Evolutionary conservation across 2,329 filamentous ascomycete species (phyloP), one percentile per base, ranked within the genome.

Genomic region (Pseudocercospora cruenta): DNA sequence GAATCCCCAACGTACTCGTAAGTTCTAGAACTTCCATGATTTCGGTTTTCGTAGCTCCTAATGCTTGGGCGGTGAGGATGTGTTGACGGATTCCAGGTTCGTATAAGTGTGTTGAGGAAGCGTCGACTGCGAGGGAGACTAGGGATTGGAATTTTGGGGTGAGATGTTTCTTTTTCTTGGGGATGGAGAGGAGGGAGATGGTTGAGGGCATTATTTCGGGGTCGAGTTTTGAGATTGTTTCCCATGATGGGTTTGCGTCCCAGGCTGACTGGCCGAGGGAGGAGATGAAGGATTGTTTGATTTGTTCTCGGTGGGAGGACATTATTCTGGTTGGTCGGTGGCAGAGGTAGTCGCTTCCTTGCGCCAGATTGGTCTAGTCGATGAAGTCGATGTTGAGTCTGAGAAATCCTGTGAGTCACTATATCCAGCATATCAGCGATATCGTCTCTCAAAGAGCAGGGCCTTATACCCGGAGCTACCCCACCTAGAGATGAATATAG

Each of bases 351-450:
- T 33, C 31, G 10, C 5, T 33, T 33, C n/a, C 7, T 33, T n/a
- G 14, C 1, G 43, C 16, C 19, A n/a, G 39, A n/a, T 9, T 3
- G 10, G 2, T 16, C 39, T 4, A 45, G 12, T n/a, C 4, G 12
- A 10, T 3, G 39, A 19, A 45, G 19, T 19, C 39, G 12, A 45
- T 9, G 19, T 9, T 45, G 31, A 33, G 31, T 33, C 10, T 21
- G 19, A 49, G 45, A 10, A 22, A 21, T 10, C 4, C 19, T 21
- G 22, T 4, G 14, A 1, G n/a, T 24, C 45, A n/a, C 45, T 49
- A 49, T 49, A 49, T 49, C 19, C n/a, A 49, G 5, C 45, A 49
- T 51, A 51, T 51, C 47, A 51, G 47, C 47, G 47, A 51, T 51
- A 24, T 51, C 47, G 47, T 51, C n/a, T 4, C 1, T 49, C 45